phyloP scores from a whole-genome alignment of 345 rosid genomes.

The Brassica cretica region DNA sequence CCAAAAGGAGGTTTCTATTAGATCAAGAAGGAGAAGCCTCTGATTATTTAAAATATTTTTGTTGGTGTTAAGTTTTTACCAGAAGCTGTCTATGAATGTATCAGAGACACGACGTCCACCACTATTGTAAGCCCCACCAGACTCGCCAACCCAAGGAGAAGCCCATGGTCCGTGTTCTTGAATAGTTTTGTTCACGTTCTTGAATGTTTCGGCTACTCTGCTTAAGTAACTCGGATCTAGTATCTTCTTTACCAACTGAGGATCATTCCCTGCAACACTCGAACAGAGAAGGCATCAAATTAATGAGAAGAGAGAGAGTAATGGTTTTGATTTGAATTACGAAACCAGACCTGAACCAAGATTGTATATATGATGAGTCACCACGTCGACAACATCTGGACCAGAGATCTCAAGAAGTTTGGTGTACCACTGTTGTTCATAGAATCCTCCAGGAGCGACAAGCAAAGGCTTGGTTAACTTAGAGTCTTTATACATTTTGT shows the following conservation, averaged over 20 bases:
- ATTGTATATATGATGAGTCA: constrained; percentile 97
- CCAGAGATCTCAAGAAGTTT: constrained; percentile 82
- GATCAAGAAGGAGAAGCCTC: neutral
- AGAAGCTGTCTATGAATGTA: constrained; percentile 88
- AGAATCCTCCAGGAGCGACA: constrained; percentile 96
- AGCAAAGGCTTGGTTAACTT: constrained; percentile 52
- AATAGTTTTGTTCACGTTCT: constrained; percentile 54
- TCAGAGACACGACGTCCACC: constrained; percentile 85
- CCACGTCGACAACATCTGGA: constrained; percentile 48
- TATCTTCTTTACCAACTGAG: constrained; percentile 67
- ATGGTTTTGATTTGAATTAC: constrained; percentile 1
- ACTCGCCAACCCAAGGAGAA: constrained; percentile 97
- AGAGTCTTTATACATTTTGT: constrained; percentile 56
- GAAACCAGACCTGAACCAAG: constrained; percentile 70
- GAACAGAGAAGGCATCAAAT: neutral
- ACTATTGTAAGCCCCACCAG: constrained; percentile 97
- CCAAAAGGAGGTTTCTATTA: neutral
- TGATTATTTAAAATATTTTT: neutral
- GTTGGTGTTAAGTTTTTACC: constrained; percentile 51
- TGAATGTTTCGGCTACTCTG: constrained; percentile 58
- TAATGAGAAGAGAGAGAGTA: neutral
- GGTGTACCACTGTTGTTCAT: constrained; percentile 64
- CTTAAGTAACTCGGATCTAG: constrained; percentile 69
- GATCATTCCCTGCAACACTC: constrained; percentile 71
- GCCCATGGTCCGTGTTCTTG: constrained; percentile 77